Evolutionary conservation across 768 basidiomycete genomes (phyloP).

Genomic region (Macrolepiota albuminosa): DNA sequence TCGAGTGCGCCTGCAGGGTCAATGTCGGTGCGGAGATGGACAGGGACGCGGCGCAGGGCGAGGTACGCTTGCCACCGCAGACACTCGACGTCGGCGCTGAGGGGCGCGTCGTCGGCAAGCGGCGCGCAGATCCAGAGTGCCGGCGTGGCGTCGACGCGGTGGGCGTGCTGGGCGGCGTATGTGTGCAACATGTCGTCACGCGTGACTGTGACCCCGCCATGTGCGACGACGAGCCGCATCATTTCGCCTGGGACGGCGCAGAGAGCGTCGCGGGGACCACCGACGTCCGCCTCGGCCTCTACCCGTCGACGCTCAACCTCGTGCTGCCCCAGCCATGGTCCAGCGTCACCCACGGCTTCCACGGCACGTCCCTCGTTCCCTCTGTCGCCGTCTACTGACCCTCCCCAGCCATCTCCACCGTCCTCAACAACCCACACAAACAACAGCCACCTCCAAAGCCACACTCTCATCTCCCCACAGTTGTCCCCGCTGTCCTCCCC

Average conservation of each 20-base stretch:
- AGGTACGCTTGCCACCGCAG: conserved; percentile 89
- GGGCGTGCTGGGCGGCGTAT: conserved; percentile 43
- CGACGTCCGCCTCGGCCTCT: conserved; percentile 52
- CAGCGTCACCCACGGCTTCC: conserved; percentile 81
- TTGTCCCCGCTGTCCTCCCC: conserved; percentile 69
- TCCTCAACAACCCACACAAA: conserved; percentile 87
- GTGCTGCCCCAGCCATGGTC: conserved; percentile 68
- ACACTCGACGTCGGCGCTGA: conserved; percentile 80
- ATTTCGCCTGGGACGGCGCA: conserved; percentile 78
- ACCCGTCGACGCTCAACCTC: conserved; percentile 45
- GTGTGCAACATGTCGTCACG: conserved; percentile 32
- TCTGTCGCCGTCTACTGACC: neutral
- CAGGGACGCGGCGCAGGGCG: conserved; percentile 55
- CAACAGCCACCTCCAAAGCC: conserved; percentile 83
- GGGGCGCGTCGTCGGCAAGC: conserved; percentile 23
- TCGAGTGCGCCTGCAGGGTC: conserved; percentile 65
- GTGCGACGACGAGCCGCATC: conserved; percentile 43
- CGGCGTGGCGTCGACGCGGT: conserved; percentile 23
- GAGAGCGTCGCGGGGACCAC: conserved; percentile 71
- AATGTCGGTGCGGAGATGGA: conserved; percentile 66
- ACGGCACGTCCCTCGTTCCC: conserved; percentile 49
- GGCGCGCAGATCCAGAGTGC: conserved; percentile 65
- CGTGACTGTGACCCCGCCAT: conserved; percentile 23
- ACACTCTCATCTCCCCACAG: conserved; percentile 71
- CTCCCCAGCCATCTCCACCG: conserved; percentile 80